Evolutionary conservation across 805 yeast species (phyloP), one percentile per base, ranked within the genome.

Genomic region (Candida boleticola): DNA sequence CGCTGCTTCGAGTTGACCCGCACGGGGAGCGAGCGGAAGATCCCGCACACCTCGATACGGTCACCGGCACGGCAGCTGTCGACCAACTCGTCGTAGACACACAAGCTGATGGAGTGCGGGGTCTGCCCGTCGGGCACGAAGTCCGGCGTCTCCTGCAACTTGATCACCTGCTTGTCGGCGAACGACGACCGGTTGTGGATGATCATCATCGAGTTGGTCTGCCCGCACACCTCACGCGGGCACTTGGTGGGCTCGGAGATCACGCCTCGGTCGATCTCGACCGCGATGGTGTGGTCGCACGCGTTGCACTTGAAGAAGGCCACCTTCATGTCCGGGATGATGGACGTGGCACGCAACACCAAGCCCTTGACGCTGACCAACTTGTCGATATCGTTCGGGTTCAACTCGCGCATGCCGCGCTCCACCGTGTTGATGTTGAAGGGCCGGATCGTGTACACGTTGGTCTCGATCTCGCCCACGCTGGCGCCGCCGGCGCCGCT

Each of bases 121-220:
- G 99, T 93, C 65, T 93, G 99, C 14, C 99, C 99, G 66, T 87
- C 98, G 3, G 99, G 99, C 13, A 92, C 96, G 47, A 81, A 74
- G 63, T 93, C 99, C 0, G 97, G 97, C 0, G 96, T 89, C 64
- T 93, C 99, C 65, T 93, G 99, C 32, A 93, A 69, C 55, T 88
- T 87, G 51, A 93, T 81, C 22, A 93, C 92, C 65, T 93, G 99
- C 58, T 92, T 93, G 64, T 93, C 97, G 20, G 95, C 93, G 64
- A 92, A 93, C 0, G 88, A 77, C 29, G 96, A 86, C 52, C 99
- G 77, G 62, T 93, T 93, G 65, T 93, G 99, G 16, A 93, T 76
- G 37, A 93, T 68, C 44, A 84, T 80, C 97, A 93, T 89, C 3
- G 97, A 85, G 61, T 87, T 88, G 9, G 79, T 73, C 48, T 84